These are phyloP conservation scores for Sporobolomyces phaffii DNA, from an alignment of 768 basidiomycete species.

Conservation along the genomic window DNA sequence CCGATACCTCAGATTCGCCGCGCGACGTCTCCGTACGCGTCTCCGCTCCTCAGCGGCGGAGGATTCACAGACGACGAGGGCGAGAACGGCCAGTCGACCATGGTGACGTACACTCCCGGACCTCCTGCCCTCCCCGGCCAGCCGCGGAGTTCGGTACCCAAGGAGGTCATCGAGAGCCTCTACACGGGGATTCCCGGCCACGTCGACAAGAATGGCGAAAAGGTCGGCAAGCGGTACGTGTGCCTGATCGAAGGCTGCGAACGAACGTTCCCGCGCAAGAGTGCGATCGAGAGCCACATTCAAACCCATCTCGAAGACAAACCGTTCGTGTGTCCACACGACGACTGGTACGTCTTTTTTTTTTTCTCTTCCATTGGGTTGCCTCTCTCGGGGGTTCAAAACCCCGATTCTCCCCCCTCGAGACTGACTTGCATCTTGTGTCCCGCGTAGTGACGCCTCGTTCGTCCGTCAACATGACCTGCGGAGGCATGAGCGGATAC, in stretches of 20 bases:
- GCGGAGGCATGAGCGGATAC: conserved; percentile 49
- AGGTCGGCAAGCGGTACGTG: conserved; percentile 40
- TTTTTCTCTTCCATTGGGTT: not conserved
- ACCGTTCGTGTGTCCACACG: conserved; percentile 47
- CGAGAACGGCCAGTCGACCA: conserved; percentile 9
- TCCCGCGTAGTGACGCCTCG: conserved; percentile 44
- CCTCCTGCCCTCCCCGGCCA: conserved; percentile 15
- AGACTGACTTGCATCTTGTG: not conserved
- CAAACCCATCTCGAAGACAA: conserved; percentile 52
- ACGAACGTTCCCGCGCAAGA: conserved; percentile 43
- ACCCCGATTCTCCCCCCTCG: not conserved
- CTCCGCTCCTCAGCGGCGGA: conserved; percentile 6
- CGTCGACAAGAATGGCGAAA: conserved; percentile 18
- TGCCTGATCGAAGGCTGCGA: conserved; percentile 44
- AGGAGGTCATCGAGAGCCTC: conserved; percentile 45
- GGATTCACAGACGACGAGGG: conserved; percentile 24
- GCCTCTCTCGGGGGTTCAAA: not conserved
- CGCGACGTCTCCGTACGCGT: conserved; percentile 27
- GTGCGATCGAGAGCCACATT: conserved; percentile 50
- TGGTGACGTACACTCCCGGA: conserved; percentile 28
- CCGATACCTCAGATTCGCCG: conserved; percentile 31
- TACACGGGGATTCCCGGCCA: conserved; percentile 42
- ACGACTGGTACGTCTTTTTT: conserved; percentile 47
- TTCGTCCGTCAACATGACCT: conserved; percentile 52
- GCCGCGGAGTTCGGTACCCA: conserved; percentile 28